Base-by-base conservation (phyloP, 2,329 filamentous ascomycete genomes). In the Cladosporium colombiae region DNA sequence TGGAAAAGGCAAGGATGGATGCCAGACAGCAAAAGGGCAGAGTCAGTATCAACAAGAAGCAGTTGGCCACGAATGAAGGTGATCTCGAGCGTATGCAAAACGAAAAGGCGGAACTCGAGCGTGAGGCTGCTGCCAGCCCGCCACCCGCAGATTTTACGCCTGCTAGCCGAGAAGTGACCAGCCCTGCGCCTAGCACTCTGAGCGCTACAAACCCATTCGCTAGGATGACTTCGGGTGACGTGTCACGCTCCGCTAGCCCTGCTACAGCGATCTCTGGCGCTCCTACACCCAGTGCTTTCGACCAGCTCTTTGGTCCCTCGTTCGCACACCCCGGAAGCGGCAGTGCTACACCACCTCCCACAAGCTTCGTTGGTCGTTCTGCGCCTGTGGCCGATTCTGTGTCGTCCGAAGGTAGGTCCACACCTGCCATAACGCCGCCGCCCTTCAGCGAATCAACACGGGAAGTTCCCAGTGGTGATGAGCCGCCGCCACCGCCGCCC, bases 11-110 rank as follows among this genome's bases (percentile, higher is more conserved):
- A 72, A 93, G 91, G 77, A 92, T 90, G 14, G 93, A 97, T 72
- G 93, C 93, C 29, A 89, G 95, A 50, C 95, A 98, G 78, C 93
- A 98, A 75, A 98, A 96, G 81, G 95, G 95, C 21, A 84, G 98
- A 70, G 94, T 96, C 33, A 93, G 95, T 52, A 99, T 99, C 81
- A 97, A 97, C 81, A 98, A 96, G 84, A 99, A 99, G 81, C 95
- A 99, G 80, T 83, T 98, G 67, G 87, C 90, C 40, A 97, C 93
- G 0, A 92, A 90, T 65, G 95, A 99, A 78, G 87, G 86, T 57
- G 94, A 98, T 77, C 87, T 91, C 35, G 94, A 98, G 67, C 94
- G 92, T 81, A 82, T 97, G 46, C 93, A 93, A 81, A 81, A 83
- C 1, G 94, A 98, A 77, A 89, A 90, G 53, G 89, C 89, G 66